Conservation (phyloP, 164 flowering plant genomes). For the Liriodendron chinense region DNA sequence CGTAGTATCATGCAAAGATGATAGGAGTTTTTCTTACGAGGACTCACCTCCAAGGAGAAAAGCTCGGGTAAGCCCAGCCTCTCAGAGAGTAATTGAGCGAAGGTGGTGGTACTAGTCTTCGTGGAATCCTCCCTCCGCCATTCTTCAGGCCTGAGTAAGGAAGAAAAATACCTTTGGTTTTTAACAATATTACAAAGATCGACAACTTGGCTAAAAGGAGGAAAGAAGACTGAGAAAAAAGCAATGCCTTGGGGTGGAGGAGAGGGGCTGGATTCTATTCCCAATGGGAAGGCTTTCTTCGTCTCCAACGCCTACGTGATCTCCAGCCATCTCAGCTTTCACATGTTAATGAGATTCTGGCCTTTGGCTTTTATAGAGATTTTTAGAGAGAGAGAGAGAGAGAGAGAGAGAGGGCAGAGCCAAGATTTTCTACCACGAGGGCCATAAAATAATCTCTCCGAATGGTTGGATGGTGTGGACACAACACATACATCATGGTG, state of each 20-base stretch:
- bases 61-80: conserved; percentile 3
- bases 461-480: no score
- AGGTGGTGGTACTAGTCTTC: conserved; percentile 11
- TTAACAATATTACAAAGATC: not conserved
- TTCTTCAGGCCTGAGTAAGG: conserved; percentile 26
- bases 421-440: no score
- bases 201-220: not conserved
- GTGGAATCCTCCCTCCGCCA: conserved; percentile 18
- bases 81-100: conserved; percentile 14
- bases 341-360: not conserved
- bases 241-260: conserved; percentile 22
- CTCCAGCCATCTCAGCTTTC: conserved; percentile 26
- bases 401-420: no score
- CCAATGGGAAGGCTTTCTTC: conserved; percentile 30
- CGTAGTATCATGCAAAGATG: conserved; percentile 21
- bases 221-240: no score
- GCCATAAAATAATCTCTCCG: no score
- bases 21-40: conserved; percentile 5
- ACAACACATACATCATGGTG: no score
- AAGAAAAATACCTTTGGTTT: not conserved
- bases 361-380: not conserved
- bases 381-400: not conserved
- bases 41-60: not conserved
- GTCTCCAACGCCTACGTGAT: conserved; percentile 18
- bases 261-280: conserved; percentile 25